Base-by-base conservation (phyloP, 2,329 filamentous ascomycete species). In the Tolypocladium tundrense region DNA sequence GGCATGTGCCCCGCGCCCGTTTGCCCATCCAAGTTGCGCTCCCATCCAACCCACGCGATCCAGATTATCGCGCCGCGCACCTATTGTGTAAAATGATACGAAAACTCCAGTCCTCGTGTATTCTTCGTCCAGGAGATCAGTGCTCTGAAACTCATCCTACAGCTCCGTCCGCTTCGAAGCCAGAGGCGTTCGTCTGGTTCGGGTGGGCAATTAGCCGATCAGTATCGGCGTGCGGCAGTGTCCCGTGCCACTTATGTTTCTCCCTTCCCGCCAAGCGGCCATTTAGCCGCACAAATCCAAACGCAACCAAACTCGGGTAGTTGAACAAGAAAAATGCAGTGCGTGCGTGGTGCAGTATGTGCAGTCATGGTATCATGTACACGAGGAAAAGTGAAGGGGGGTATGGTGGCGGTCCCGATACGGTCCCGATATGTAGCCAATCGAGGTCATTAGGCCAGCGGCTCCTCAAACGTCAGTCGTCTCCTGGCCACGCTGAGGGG, bases 381-480 rank as follows among this genome's bases (percentile, higher is more conserved):
- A 67, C 48, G 31, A 58, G 58, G 61, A 60, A 60, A 64, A 65
- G 59, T 21, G 59, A 62, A 66, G 60, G 56, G 56, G 59, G 58
- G 39, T 42, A 58, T 61, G 55, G 57, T 56, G 57, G 60, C 53
- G 58, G 53, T 58, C 48, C 53, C n/a, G 54, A n/a, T 21, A 3
- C 10, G 2, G 31, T 35, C 19, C 45, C 31, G 3, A n/a, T 35
- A n/a, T 4, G 48, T 31, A 52, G 48, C 10, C 48, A n/a, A 11
- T 6, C 55, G 57, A 57, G 45, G 45, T 43, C 56, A 55, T 53
- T 62, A 66, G 42, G 62, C 60, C 55, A 65, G 59, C 53, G 88
- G 78, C 57, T 85, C 84, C 68, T 96, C 91, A 73, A 96, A 95
- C 57, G 92, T 95, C 59, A 96, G 78, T 61, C 86, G 81, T 68